Evolutionary conservation across 2,329 filamentous ascomycete species (phyloP).

Genomic region (Balansia obtecta): DNA sequence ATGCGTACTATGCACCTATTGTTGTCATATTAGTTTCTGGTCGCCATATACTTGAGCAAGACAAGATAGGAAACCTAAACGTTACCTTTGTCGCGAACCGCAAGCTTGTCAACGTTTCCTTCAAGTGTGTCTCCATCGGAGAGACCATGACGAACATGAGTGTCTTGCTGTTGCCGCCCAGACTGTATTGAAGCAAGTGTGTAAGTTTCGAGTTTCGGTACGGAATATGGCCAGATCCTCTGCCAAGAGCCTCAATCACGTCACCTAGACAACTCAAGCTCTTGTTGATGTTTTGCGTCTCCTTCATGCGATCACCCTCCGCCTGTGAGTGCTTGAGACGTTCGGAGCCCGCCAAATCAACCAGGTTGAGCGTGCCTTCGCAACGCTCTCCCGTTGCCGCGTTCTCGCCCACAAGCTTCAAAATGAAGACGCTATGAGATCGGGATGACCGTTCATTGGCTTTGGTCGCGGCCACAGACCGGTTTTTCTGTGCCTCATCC

Average conservation of each 20-base stretch:
- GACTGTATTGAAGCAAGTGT: slow-evolving; percentile 84
- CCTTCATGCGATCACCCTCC: slow-evolving; percentile 76
- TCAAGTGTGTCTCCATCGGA: slow-evolving; percentile 78
- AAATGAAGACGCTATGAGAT: slow-evolving; percentile 91
- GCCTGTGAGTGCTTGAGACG: slow-evolving; percentile 76
- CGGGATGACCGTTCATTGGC: slow-evolving; percentile 91
- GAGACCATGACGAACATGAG: slow-evolving; percentile 99
- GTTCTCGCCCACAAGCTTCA: slow-evolving; percentile 66
- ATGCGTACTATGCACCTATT: slow-evolving; percentile 72
- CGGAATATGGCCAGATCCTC: slow-evolving; percentile 72
- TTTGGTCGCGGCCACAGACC: slow-evolving; percentile 91
- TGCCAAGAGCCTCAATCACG: slow-evolving; percentile 86
- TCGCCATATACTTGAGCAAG: too few species aligned
- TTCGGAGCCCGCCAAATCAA: slow-evolving; percentile 90
- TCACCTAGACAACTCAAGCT: slow-evolving; percentile 84
- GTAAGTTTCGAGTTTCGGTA: slow-evolving; percentile 97
- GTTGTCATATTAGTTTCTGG: slow-evolving; percentile 5
- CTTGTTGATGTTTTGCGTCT: slow-evolving; percentile 97
- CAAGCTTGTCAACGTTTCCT: slow-evolving; percentile 87
- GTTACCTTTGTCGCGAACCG: slow-evolving; percentile 88
- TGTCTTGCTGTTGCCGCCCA: slow-evolving; percentile 92
- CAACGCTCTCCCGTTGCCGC: slow-evolving; percentile 66
- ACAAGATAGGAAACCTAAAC: slow-evolving; percentile 9
- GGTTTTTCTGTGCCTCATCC: slow-evolving; percentile 67
- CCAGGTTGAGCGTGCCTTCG: slow-evolving; percentile 88